phyloP scores from a whole-genome alignment of 768 basidiomycete genomes.

The Vararia minispora region DNA sequence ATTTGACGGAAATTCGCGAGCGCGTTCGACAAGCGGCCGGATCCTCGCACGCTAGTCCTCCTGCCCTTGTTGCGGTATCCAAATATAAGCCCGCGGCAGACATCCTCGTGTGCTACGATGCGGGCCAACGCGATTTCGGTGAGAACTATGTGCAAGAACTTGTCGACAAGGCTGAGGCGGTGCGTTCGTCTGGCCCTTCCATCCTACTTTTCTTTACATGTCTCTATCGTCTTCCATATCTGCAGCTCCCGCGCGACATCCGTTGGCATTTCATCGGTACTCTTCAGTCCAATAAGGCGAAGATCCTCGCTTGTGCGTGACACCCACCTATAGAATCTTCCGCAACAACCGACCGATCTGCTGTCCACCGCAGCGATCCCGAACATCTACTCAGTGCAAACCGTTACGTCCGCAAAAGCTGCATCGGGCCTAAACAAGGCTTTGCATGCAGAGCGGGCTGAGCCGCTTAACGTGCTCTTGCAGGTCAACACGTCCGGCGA shows the following conservation, averaged over 20 bases:
- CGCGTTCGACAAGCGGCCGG: slow-evolving; percentile 31
- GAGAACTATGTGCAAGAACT: slow-evolving; percentile 97
- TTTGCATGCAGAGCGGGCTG: slow-evolving; percentile 40
- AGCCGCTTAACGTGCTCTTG: slow-evolving; percentile 70
- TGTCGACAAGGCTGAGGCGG: slow-evolving; percentile 60
- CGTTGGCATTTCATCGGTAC: slow-evolving; percentile 97
- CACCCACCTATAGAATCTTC: too few relatives aligned
- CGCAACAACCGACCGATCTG: too few relatives aligned
- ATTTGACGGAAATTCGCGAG: slow-evolving; percentile 39
- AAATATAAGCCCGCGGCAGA: slow-evolving; percentile 89
- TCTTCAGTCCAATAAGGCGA: slow-evolving; percentile 89
- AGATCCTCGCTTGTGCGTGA: slow-evolving; percentile 68
- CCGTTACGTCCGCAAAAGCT: slow-evolving; percentile 69
- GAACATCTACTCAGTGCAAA: slow-evolving; percentile 82
- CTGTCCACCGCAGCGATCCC: slow-evolving; percentile 82
- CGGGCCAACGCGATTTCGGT: slow-evolving; percentile 85
- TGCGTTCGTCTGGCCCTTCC: slow-evolving; percentile 10
- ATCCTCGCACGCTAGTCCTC: slow-evolving; percentile 14
- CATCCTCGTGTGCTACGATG: slow-evolving; percentile 70
- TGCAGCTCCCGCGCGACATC: slow-evolving; percentile 76
- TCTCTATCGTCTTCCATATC: not conserved
- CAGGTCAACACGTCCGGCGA: slow-evolving; percentile 98
- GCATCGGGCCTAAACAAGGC: slow-evolving; percentile 73
- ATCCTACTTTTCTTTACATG: not conserved
- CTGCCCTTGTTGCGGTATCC: slow-evolving; percentile 76